These are phyloP conservation scores for Solanum pinnatisectum DNA, from an alignment of 257 asterid species.

Conservation along the genomic window DNA sequence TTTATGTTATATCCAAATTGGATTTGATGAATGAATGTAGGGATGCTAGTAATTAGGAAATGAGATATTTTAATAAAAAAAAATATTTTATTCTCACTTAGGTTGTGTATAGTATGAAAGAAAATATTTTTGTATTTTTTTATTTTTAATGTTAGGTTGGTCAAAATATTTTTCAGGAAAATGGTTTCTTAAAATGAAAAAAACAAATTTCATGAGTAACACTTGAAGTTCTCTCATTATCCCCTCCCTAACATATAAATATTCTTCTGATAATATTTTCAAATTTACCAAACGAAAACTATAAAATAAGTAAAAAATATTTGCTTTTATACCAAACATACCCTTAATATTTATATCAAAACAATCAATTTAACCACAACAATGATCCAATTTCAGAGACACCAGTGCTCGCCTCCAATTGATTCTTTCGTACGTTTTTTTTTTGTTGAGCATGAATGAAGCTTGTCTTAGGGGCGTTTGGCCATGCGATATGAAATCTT, in stretches of 20 bases:
- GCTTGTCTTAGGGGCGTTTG: too few species aligned
- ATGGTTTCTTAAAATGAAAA: not conserved
- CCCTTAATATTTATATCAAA: not conserved
- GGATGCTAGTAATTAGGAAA: not conserved
- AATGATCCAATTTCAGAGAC: not conserved
- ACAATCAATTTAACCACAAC: not conserved
- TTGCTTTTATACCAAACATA: not conserved
- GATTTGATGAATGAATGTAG: not conserved
- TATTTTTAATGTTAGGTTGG: not conserved
- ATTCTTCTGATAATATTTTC: not conserved
- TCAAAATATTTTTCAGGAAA: not conserved
- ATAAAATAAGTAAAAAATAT: not conserved
- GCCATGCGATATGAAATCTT: too few species aligned
- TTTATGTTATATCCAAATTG: not conserved
- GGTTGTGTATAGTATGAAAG: not conserved
- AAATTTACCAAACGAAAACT: not conserved
- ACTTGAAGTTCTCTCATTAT: not conserved
- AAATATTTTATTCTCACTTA: not conserved
- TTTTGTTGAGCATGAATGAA: too few species aligned
- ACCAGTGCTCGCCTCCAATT: not conserved
- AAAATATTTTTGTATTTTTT: not conserved
- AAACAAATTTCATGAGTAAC: not conserved
- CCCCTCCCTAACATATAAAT: not conserved
- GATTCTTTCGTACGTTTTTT: too few species aligned
- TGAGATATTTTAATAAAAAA: not conserved